A percentile compares a stretch with the other conserved stretches of the same genome.
Evolutionary conservation across 2,329 filamentous ascomycete genomes (phyloP).

Genomic region (Grosmannia serpens): DNA sequence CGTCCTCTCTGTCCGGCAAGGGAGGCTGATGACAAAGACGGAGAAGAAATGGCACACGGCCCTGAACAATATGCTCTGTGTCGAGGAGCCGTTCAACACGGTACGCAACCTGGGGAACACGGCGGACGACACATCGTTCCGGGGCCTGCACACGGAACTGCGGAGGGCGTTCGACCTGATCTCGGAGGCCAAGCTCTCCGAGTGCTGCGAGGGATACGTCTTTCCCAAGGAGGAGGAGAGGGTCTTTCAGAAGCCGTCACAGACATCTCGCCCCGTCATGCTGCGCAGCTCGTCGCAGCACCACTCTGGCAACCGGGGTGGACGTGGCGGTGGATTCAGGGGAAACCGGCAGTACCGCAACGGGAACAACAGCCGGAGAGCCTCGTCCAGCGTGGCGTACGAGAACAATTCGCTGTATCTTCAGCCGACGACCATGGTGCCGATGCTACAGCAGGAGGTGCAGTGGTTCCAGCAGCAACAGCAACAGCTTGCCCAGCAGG

Average conservation of each 20-base stretch:
- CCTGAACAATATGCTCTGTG: constrained; percentile 75
- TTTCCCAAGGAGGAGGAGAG: constrained; percentile 74
- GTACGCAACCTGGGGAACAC: constrained; percentile 88
- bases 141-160: constrained; percentile 80
- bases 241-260: constrained; percentile 45
- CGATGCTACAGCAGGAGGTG: constrained; percentile 35
- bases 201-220: constrained; percentile 78
- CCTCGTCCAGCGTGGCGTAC: constrained; percentile 42
- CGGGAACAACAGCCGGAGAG: constrained; percentile 35
- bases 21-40: constrained; percentile 64
- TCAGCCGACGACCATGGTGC: constrained; percentile 24
- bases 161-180: constrained; percentile 79
- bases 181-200: constrained; percentile 63
- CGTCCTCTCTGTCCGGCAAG: constrained; percentile 75
- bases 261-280: constrained; percentile 43
- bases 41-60: constrained; percentile 81
- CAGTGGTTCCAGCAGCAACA: constrained; percentile 36
- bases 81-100: constrained; percentile 93
- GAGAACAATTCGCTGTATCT: constrained; percentile 35
- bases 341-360: constrained; percentile 35
- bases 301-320: constrained; percentile 32
- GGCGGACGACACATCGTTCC: constrained; percentile 87
- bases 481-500: constrained; percentile 24
- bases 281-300: constrained; percentile 51
- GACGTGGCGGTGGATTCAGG: constrained; percentile 36